Conservation (phyloP, 2,329 filamentous ascomycete genomes). For the Xylaria hypoxylon region DNA sequence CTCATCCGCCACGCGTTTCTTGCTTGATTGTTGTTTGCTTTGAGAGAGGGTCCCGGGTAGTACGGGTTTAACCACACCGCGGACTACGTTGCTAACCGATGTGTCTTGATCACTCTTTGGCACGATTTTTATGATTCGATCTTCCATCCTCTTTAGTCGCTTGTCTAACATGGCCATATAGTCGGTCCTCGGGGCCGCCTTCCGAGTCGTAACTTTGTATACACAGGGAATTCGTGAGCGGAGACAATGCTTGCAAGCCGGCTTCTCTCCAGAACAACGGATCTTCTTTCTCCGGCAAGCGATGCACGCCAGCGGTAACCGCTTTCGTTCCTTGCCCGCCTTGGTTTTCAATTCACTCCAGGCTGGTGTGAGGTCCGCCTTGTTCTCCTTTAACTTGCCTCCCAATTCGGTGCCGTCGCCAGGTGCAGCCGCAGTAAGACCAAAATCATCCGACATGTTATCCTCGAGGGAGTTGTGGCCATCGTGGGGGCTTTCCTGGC, state of each 20-base stretch:
- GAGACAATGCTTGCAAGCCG: constrained; percentile 95
- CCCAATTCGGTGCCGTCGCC: constrained; percentile 67
- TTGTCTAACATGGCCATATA: constrained; percentile 99
- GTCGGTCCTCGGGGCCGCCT: constrained; percentile 92
- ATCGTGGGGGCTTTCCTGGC: constrained; percentile 58
- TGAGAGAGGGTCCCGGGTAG: constrained; percentile 66
- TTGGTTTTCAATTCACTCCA: constrained; percentile 91
- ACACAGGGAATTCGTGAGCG: constrained; percentile 94
- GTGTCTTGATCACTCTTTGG: constrained; percentile 84
- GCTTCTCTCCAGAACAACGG: constrained; percentile 96
- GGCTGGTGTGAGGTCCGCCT: constrained; percentile 68
- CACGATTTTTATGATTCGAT: constrained; percentile 94
- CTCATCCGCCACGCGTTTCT: constrained; percentile 87
- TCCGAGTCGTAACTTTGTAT: constrained; percentile 95
- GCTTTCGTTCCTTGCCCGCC: constrained; percentile 94
- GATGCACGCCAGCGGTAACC: constrained; percentile 92
- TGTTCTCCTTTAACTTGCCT: constrained; percentile 67
- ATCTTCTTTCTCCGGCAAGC: constrained; percentile 98
- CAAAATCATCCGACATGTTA: constrained; percentile 69
- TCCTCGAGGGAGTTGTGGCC: constrained; percentile 64
- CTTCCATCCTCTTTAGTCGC: constrained; percentile 95
- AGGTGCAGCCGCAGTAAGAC: constrained; percentile 59
- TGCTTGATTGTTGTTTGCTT: constrained; percentile 68
- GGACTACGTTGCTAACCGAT: constrained; percentile 71
- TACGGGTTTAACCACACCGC: constrained; percentile 87